These are phyloP conservation scores for Aphanocladium album DNA, from an alignment of 2,329 filamentous ascomycete species.

Conservation along the genomic window DNA sequence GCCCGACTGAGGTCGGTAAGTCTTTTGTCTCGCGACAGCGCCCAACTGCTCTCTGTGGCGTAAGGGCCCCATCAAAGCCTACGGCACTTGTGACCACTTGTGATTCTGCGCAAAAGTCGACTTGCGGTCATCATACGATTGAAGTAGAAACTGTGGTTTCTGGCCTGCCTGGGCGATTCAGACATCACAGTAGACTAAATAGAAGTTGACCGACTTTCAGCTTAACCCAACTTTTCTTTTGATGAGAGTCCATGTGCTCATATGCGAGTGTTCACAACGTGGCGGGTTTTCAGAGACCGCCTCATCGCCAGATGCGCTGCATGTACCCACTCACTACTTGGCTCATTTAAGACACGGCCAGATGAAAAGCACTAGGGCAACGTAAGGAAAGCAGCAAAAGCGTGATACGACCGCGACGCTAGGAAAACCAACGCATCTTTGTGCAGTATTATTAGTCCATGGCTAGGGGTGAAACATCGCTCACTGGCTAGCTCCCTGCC, in stretches of 20 bases:
- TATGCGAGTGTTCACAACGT: background rate
- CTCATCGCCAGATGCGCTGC: background rate
- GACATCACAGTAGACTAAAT: background rate
- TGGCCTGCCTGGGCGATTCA: background rate
- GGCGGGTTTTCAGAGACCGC: background rate
- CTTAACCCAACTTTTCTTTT: background rate
- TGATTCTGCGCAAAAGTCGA: background rate
- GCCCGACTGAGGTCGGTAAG: background rate
- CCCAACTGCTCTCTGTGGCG: background rate
- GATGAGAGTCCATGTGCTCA: background rate
- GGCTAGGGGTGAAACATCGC: slow-evolving; percentile 1
- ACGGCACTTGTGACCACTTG: background rate
- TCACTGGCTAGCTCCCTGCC: background rate
- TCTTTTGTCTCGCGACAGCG: background rate
- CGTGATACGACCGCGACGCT: background rate
- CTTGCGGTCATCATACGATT: background rate
- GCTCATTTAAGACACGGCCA: background rate
- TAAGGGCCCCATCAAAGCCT: background rate
- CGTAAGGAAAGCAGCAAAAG: background rate
- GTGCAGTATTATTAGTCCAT: background rate
- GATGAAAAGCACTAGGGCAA: background rate
- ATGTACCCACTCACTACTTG: background rate
- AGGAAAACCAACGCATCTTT: background rate
- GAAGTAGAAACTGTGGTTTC: background rate
- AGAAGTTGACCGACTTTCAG: background rate